Conservation (phyloP, 1,139 yeast genomes). For the Yamadazyma jaroonii region DNA sequence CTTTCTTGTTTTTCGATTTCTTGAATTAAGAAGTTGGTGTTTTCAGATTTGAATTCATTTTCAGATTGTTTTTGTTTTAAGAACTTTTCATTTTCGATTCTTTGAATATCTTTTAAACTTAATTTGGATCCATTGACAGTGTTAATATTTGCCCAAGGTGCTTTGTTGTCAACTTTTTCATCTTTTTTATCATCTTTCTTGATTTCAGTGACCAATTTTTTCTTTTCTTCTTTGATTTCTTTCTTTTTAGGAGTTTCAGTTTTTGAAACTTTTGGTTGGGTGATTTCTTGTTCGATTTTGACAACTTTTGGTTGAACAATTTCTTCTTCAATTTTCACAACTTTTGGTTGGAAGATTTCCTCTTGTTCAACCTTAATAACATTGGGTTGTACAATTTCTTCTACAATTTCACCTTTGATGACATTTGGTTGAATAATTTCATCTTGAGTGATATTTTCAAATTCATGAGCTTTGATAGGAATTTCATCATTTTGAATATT, state of each 20-base stretch:
- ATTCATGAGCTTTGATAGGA: neutral
- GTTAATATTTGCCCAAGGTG: constrained; percentile 54
- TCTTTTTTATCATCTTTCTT: neutral
- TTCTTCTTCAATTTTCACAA: constrained; percentile 7
- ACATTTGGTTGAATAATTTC: constrained; percentile 6
- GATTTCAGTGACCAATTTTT: constrained; percentile 2
- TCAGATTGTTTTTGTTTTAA: constrained; percentile 37
- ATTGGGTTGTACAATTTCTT: constrained; percentile 11
- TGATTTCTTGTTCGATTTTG: constrained; percentile 1
- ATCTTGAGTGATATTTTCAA: neutral
- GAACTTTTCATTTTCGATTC: constrained; percentile 56
- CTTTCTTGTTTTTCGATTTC: constrained; percentile 19
- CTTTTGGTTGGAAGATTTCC: constrained; percentile 9
- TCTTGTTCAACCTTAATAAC: constrained; percentile 5
- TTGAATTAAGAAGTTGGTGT: constrained; percentile 13
- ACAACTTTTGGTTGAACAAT: constrained; percentile 5
- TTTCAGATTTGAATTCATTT: constrained; percentile 25
- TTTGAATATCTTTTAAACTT: constrained; percentile 69
- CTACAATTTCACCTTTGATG: neutral
- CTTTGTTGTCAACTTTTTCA: constrained; percentile 23
- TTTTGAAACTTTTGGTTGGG: constrained; percentile 4
- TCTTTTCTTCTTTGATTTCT: constrained; percentile 1
- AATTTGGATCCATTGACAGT: constrained; percentile 38
- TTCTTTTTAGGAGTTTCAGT: neutral
- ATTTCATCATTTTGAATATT: neutral